Conservation (phyloP, 345 rosid genomes). For the Hypericum androsaemum region DNA sequence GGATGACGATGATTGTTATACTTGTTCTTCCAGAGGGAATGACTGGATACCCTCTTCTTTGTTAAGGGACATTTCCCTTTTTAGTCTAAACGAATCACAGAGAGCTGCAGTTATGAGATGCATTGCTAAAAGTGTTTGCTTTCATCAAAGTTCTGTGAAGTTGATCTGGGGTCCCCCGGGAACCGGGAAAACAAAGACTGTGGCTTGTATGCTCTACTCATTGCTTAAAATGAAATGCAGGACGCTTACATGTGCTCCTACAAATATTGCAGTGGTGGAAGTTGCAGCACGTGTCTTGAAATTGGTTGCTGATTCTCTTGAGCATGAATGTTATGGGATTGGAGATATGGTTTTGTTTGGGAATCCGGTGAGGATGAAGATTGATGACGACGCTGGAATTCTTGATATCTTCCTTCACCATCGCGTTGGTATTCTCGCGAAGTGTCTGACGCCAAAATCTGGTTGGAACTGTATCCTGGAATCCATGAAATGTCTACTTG, state of each 20-base stretch:
- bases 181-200: conserved; percentile 17
- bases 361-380: conserved; percentile 4
- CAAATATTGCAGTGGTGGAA: conserved; percentile 8
- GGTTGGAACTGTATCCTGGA: conserved; percentile 3
- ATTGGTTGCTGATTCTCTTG: neutral
- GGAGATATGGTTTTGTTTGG: conserved; percentile 11
- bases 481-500: conserved; percentile 5
- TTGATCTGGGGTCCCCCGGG: conserved; percentile 15
- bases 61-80: neutral
- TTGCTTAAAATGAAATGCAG: conserved; percentile 9
- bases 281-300: conserved; percentile 5
- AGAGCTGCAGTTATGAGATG: conserved; percentile 1
- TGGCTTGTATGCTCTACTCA: neutral
- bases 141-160: conserved; percentile 6
- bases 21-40: too few relatives aligned
- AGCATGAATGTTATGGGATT: conserved; percentile 2
- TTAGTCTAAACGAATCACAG: conserved; percentile 3
- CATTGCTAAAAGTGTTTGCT: conserved; percentile 1
- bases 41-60: too few relatives aligned
- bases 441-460: neutral
- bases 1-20: too few relatives aligned
- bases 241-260: conserved; percentile 14
- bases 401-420: conserved; percentile 7
- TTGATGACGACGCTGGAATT: conserved; percentile 7
- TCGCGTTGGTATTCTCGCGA: neutral